Base-by-base conservation (phyloP, 192 early-diverging fungal genomes). In the Diversispora eburnea region DNA sequence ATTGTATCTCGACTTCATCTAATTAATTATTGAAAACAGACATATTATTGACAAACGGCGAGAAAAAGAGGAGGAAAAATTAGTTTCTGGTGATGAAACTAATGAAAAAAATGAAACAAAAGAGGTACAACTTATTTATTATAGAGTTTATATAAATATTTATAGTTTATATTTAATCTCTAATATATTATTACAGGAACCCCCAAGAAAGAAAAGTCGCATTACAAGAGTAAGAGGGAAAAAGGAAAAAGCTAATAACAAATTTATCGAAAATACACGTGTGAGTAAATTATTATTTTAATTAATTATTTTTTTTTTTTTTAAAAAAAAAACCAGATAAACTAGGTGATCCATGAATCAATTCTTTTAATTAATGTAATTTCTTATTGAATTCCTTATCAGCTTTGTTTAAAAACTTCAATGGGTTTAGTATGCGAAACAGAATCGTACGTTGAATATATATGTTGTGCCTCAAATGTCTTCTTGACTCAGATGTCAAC, bases 341-440 rank as follows among this genome's bases (percentile, higher is more conserved):
- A 33, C 25, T 33, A 33, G 25, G 2, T 33, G 25, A 33, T 33
- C 2, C 25, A 1, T 33, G 25, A 33, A 19, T 39, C 42, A 13
- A 5, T 56, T 6, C 42, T 20, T 41, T 6, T 8, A 41, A 33
- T 57, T 4, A 43, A n/a, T 7, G 56, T 33, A 12, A 42, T 56
- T 9, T 49, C n/a, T 22, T 9, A n/a, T 43, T 45, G 55, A 43
- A 56, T 17, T 42, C 6, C 12, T 22, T 70, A 19, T 15, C 45
- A 70, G 68, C 13, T 70, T 8, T 70, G 68, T 4, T 20, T 43
- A 12, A 57, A 57, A 57, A 70, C 49, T n/a, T 33, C 68, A 43
- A 3, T 57, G 7, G 41, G 41, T 13, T 51, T 57, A 43, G 5
- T 57, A 41, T 70, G 68, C 22, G 52, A n/a, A 20, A 45, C 39